These are phyloP conservation scores for Pseudocohnilembus persalinus DNA, from an alignment of 169 alveolate genomes.

Conservation along the genomic window DNA sequence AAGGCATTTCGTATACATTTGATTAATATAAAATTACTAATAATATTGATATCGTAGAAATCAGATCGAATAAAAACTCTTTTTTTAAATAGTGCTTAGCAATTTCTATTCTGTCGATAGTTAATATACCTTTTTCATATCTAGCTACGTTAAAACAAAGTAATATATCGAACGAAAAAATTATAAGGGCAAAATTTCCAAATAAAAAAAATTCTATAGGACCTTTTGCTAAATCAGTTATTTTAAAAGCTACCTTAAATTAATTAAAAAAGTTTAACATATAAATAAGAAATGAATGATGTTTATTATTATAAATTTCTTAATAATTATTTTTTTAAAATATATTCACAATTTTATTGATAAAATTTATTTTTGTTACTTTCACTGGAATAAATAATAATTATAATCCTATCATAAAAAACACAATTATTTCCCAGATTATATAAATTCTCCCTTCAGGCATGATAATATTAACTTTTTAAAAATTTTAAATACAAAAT, in stretches of 20 bases:
- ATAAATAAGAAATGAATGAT: no score
- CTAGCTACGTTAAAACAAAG: background rate
- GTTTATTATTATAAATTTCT: no score
- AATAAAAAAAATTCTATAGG: background rate
- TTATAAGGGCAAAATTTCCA: background rate
- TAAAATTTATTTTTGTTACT: background rate
- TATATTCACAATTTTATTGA: no score
- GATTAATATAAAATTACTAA: background rate
- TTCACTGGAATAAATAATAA: background rate
- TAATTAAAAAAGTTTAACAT: background rate
- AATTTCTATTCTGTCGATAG: background rate
- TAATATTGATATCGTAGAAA: background rate
- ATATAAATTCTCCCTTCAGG: background rate
- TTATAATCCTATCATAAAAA: background rate
- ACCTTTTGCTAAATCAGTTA: background rate
- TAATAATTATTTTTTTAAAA: no score
- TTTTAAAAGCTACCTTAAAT: background rate
- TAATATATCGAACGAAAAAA: background rate
- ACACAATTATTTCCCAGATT: background rate
- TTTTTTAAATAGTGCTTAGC: background rate
- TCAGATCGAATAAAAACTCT: background rate
- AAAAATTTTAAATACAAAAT: no score
- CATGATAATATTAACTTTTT: no score
- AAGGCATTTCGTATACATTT: background rate
- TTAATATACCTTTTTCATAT: background rate